A percentile compares a stretch with the other conserved stretches of the same genome.
These are phyloP conservation scores for Crotalaria pallida DNA, from an alignment of 306 rosid species.

Conservation along the genomic window DNA sequence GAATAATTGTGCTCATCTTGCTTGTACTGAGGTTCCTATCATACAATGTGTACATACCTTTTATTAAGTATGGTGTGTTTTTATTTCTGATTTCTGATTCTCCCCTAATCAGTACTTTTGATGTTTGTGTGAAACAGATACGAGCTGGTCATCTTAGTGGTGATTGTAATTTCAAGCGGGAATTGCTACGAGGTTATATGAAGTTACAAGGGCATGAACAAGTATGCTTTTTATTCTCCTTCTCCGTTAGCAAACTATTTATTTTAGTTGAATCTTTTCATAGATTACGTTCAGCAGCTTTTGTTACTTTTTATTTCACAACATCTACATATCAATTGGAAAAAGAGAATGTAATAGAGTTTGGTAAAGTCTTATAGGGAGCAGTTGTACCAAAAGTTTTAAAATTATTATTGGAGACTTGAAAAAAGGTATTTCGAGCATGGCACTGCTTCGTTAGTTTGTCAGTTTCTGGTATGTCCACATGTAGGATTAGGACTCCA, in stretches of 20 bases:
- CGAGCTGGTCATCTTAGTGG: slow-evolving; percentile 80
- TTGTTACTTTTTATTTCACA: neutral
- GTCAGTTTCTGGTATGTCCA: neutral
- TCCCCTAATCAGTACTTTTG: neutral
- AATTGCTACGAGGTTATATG: slow-evolving; percentile 56
- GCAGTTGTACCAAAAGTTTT: neutral
- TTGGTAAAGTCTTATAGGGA: neutral
- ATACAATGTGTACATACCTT: neutral
- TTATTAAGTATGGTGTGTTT: neutral
- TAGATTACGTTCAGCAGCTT: neutral
- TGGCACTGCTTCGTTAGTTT: neutral
- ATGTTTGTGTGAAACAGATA: slow-evolving; percentile 41
- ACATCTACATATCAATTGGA: neutral
- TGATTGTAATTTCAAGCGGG: slow-evolving; percentile 75
- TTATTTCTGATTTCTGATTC: neutral
- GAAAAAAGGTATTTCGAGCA: neutral
- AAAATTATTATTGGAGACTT: neutral
- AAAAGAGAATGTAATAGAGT: neutral
- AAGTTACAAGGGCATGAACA: slow-evolving; percentile 76
- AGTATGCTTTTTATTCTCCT: slow-evolving; percentile 32
- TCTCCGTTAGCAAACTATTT: neutral
- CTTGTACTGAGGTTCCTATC: slow-evolving; percentile 67
- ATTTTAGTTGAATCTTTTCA: neutral
- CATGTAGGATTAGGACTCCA: neutral
- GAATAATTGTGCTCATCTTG: slow-evolving; percentile 72